Conservation (phyloP, 2,329 filamentous ascomycete species). For the Fusarium nanum region DNA sequence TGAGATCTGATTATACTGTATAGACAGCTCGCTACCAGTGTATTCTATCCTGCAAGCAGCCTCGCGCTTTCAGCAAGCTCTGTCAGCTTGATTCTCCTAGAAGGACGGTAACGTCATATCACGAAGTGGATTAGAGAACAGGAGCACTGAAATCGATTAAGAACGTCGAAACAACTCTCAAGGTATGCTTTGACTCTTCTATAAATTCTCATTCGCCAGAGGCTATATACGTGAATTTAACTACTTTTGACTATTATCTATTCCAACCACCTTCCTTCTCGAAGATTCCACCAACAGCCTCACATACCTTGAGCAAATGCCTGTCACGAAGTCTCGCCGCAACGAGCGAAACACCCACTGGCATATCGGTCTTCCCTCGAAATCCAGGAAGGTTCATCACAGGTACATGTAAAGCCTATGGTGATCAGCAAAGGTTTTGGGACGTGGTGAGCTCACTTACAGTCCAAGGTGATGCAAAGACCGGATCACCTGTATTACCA, state of each 20-base stretch:
- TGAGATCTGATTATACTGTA: too few relatives aligned
- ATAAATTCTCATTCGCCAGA: background rate
- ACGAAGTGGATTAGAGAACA: too few relatives aligned
- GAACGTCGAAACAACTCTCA: too few relatives aligned
- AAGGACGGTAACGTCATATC: too few relatives aligned
- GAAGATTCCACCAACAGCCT: constrained; percentile 52
- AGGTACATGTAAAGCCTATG: constrained; percentile 65
- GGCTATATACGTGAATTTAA: background rate
- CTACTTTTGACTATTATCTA: too few relatives aligned
- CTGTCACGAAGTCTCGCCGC: constrained; percentile 59
- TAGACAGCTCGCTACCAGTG: too few relatives aligned
- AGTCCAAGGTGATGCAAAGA: constrained; percentile 65
- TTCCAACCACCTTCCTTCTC: constrained; percentile 45
- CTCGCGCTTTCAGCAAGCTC: too few relatives aligned
- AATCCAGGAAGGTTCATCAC: constrained; percentile 73
- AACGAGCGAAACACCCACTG: constrained; percentile 67
- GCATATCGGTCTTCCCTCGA: constrained; percentile 61
- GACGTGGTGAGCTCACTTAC: constrained; percentile 55
- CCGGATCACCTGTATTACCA: constrained; percentile 65
- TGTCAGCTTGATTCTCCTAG: too few relatives aligned
- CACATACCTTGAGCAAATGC: constrained; percentile 56
- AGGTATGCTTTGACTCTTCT: background rate
- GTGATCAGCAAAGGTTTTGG: rapidly evolving
- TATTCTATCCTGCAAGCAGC: too few relatives aligned
- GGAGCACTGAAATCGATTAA: too few relatives aligned